Evolutionary conservation across 371 early-diverging fungal genomes (phyloP).

Genomic region (Scutellospora calospora): DNA sequence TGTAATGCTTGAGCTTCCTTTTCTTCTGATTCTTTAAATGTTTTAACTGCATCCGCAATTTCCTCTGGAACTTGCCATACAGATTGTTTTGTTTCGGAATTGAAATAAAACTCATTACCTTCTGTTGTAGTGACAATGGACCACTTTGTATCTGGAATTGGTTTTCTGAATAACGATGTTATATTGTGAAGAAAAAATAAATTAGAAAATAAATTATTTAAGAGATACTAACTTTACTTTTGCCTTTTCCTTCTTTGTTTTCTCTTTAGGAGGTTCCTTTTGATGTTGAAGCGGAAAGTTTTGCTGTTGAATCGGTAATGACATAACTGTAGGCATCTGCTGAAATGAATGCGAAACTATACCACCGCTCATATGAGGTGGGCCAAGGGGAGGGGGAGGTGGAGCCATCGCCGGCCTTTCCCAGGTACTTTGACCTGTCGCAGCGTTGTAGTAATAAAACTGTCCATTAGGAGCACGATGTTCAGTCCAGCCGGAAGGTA

Average conservation of each 20-base stretch:
- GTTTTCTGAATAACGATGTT: conserved; percentile 54
- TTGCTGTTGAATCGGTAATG: conserved; percentile 41
- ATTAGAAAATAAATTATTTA: not conserved
- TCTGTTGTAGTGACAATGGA: conserved; percentile 74
- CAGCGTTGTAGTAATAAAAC: conserved; percentile 66
- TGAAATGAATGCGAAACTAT: conserved; percentile 23
- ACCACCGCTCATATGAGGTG: conserved; percentile 21
- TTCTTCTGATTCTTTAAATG: conserved; percentile 30
- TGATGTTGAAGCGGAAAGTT: conserved; percentile 44
- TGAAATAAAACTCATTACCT: conserved; percentile 80
- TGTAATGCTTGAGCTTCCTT: conserved; percentile 49
- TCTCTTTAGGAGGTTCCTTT: conserved; percentile 53
- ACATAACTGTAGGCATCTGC: conserved; percentile 39
- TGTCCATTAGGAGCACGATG: conserved; percentile 65
- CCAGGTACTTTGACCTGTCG: conserved; percentile 66
- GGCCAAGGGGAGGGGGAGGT: conserved; percentile 41
- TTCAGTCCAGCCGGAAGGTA: conserved; percentile 71
- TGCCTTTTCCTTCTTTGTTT: conserved; percentile 51
- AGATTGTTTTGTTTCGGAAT: conserved; percentile 70
- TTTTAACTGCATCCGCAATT: conserved; percentile 49
- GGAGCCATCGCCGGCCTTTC: conserved; percentile 54
- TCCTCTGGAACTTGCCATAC: conserved; percentile 75
- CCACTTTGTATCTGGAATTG: conserved; percentile 79
- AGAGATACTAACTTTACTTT: conserved; percentile 48
- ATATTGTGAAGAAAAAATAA: not conserved